Evolutionary conservation across 257 asterid species (phyloP).

Genomic region (Penstemon eatonii): DNA sequence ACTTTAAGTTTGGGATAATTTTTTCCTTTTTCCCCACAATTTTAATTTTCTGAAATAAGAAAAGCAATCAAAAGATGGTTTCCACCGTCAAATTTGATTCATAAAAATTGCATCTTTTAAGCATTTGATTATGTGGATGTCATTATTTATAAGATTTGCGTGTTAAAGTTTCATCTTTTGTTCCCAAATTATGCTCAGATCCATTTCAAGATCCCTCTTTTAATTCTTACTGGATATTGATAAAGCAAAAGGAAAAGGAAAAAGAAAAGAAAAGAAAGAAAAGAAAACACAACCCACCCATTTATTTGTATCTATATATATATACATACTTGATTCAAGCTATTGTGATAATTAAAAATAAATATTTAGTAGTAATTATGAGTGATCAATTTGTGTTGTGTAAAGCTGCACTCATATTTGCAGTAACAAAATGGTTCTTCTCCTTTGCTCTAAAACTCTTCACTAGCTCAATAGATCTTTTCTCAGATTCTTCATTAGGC

Average conservation of each 20-base stretch:
- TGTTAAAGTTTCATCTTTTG: conserved; percentile 35
- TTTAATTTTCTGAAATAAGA: conserved; percentile 37
- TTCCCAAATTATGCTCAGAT: conserved; percentile 18
- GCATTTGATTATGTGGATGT: conserved; percentile 35
- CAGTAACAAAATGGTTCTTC: conserved; percentile 55
- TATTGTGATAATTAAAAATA: not conserved
- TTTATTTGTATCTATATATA: conserved; percentile 17
- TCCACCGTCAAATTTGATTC: conserved; percentile 46
- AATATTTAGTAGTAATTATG: conserved; percentile 31
- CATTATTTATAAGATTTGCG: conserved; percentile 38
- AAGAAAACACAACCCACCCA: conserved; percentile 33
- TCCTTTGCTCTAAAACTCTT: conserved; percentile 42
- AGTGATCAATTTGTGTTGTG: conserved; percentile 51
- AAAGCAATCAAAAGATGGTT: conserved; percentile 27
- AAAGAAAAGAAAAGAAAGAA: not conserved
- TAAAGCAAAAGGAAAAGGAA: conserved; percentile 29
- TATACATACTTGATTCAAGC: conserved; percentile 31
- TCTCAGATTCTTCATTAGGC: conserved; percentile 26
- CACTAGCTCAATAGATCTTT: conserved; percentile 28
- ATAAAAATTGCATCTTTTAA: conserved; percentile 36
- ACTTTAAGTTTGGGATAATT: conserved; percentile 44
- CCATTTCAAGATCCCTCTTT: conserved; percentile 13
- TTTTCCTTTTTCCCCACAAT: conserved; percentile 10
- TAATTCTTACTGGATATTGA: conserved; percentile 44
- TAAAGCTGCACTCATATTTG: conserved; percentile 56